Percentiles rank a stretch among this genome's conserved stretches.
These are phyloP conservation scores for Gleditsia sinensis DNA, from an alignment of 306 rosid genomes.

Conservation along the genomic window DNA sequence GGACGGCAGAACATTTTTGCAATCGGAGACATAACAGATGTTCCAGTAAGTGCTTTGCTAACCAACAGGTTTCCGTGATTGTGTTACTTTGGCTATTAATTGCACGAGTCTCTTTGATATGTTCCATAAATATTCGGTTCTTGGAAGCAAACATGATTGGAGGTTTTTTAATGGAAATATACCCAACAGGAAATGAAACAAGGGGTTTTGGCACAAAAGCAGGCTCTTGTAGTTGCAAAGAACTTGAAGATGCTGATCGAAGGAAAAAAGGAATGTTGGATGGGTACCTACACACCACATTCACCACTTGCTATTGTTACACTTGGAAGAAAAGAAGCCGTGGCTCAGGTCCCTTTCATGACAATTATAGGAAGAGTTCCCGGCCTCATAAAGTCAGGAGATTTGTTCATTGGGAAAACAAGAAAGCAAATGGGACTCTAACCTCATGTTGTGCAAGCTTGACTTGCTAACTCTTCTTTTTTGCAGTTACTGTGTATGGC, in stretches of 20 bases:
- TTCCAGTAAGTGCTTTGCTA: slow-evolving; percentile 54
- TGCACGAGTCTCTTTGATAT: not conserved
- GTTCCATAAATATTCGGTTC: not conserved
- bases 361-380: slow-evolving; percentile 63
- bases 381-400: slow-evolving; percentile 62
- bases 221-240: slow-evolving; percentile 65
- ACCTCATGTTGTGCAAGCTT: slow-evolving; percentile 26
- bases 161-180: slow-evolving; percentile 19
- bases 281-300: slow-evolving; percentile 52
- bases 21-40: slow-evolving; percentile 77
- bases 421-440: slow-evolving; percentile 68
- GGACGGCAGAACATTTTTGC: slow-evolving; percentile 66
- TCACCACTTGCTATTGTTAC: slow-evolving; percentile 60
- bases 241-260: slow-evolving; percentile 57
- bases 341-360: slow-evolving; percentile 63
- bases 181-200: slow-evolving; percentile 69
- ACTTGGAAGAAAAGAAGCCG: slow-evolving; percentile 74
- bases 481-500: too few relatives aligned
- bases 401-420: slow-evolving; percentile 74
- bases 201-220: slow-evolving; percentile 73
- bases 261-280: slow-evolving; percentile 50
- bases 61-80: slow-evolving; percentile 9
- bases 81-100: slow-evolving; percentile 19
- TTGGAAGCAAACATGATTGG: slow-evolving; percentile 21
- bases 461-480: too few relatives aligned